Evolutionary conservation across 1,284 basidiomycete species (phyloP), one percentile per base, ranked within the genome.

Genomic region (Porogramme epimiltina): DNA sequence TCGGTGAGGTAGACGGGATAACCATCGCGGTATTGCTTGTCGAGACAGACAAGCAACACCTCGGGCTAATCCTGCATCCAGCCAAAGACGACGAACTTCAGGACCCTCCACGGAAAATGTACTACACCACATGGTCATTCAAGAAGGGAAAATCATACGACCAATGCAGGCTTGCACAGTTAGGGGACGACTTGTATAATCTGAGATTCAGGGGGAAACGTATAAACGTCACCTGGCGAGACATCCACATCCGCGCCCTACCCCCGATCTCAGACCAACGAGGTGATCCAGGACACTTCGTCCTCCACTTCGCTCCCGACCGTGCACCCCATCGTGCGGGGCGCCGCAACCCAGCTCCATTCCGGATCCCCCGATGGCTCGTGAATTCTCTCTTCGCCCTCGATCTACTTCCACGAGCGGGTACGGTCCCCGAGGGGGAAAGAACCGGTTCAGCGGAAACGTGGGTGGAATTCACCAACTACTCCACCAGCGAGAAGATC

Each of bases 201-300:
- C 16, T 48, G 5, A 25, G 11, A 8, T 41, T 51, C 49, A 23
- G 24, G 1, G 43, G 49, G 11, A 45, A 36, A 25, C 38, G 5
- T 9, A 34, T 51, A 16, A 34, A 26, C 6, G 28, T 28, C 4
- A n/a, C 20, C n/a, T 51, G 49, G 49, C 42, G 43, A 16, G 39
- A 39, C 25, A 24, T 47, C 36, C 47, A 44, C 28, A 19, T 47
- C 11, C 33, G 24, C 34, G 24, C 3, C 25, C 5, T 6, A 19
- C 13, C 11, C 13, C 25, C 1, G 16, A 3, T 40, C 4, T 11
- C 6, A 6, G 4, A 23, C 26, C 8, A 31, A 31, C n/a, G 24
- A 19, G 6, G n/a, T 8, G 24, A 18, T 3, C 11, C 9, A 9
- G 19, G 15, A 8, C 18, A 15, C 2, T 4, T 5, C 25, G n/a